Conservation (phyloP, 2,329 filamentous ascomycete genomes). For the Elsinoe ampelina region DNA sequence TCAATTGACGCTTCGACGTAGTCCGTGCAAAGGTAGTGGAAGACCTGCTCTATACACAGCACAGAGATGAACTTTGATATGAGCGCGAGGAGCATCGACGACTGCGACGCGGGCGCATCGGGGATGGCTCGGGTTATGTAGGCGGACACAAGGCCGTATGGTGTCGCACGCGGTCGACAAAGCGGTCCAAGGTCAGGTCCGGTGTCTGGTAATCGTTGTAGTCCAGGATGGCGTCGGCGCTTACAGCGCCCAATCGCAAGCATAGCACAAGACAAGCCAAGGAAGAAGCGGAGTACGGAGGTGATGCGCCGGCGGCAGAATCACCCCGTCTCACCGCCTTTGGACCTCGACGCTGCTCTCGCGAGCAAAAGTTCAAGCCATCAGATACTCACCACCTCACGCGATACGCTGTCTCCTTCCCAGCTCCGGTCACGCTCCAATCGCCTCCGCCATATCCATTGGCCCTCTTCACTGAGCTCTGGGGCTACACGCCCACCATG, state of each 20-base stretch:
- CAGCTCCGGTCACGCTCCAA: too few relatives aligned
- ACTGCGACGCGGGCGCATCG: slow-evolving; percentile 4
- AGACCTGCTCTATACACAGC: slow-evolving; percentile 16
- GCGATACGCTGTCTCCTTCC: background rate
- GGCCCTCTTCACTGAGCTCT: background rate
- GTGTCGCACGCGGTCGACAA: slow-evolving; percentile 2
- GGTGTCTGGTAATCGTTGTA: slow-evolving; percentile 6
- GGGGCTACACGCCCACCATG: slow-evolving; percentile 38
- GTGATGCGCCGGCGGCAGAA: slow-evolving; percentile 5
- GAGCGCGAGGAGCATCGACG: slow-evolving; percentile 13
- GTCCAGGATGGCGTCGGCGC: slow-evolving; percentile 3
- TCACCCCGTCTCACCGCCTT: background rate
- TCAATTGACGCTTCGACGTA: slow-evolving; percentile 23
- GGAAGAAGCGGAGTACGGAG: slow-evolving; percentile 3
- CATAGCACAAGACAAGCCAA: background rate
- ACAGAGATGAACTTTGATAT: slow-evolving; percentile 17
- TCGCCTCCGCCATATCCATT: too few relatives aligned
- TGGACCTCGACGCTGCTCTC: background rate
- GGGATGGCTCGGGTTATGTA: background rate
- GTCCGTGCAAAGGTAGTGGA: slow-evolving; percentile 18
- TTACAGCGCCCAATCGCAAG: slow-evolving; percentile 11
- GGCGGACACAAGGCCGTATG: background rate
- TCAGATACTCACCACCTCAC: background rate
- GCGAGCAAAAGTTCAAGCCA: slow-evolving; percentile 7
- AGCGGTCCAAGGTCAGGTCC: background rate